phyloP scores from a whole-genome alignment of 768 basidiomycete genomes.

The Lanmaoa pseudosensibilis region DNA sequence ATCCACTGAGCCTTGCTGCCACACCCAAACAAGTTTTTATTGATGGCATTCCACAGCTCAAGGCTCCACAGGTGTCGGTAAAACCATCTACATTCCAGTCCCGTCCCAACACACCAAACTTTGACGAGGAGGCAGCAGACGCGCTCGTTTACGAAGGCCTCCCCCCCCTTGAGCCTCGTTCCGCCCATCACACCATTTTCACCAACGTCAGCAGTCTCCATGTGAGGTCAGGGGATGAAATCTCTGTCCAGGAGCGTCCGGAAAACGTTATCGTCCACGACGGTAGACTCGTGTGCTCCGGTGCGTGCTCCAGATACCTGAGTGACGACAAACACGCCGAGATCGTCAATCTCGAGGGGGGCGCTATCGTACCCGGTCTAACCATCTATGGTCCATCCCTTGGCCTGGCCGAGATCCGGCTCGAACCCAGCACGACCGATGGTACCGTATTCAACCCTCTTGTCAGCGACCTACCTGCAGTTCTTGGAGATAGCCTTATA shows the following conservation, averaged over 20 bases:
- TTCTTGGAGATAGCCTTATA: conserved; percentile 9
- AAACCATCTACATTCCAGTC: conserved; percentile 43
- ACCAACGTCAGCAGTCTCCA: conserved; percentile 59
- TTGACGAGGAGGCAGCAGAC: conserved; percentile 62
- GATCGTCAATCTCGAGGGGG: conserved; percentile 68
- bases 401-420: conserved; percentile 66
- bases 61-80: conserved; percentile 40
- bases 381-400: conserved; percentile 71
- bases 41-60: conserved; percentile 78
- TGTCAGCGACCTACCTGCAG: conserved; percentile 38
- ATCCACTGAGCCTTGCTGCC: conserved; percentile 72
- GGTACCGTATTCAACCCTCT: conserved; percentile 61
- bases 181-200: conserved; percentile 50
- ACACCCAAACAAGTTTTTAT: conserved; percentile 79
- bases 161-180: conserved; percentile 58
- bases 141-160: conserved; percentile 70
- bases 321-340: conserved; percentile 25
- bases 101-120: conserved; percentile 63
- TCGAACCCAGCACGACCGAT: conserved; percentile 70
- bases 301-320: conserved; percentile 29
- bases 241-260: conserved; percentile 27
- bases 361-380: conserved; percentile 67
- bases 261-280: conserved; percentile 42
- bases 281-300: conserved; percentile 54
- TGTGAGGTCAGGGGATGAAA: conserved; percentile 25